These are phyloP conservation scores for Penicillium argentinense DNA, from an alignment of 495 filamentous ascomycete species.

Conservation along the genomic window DNA sequence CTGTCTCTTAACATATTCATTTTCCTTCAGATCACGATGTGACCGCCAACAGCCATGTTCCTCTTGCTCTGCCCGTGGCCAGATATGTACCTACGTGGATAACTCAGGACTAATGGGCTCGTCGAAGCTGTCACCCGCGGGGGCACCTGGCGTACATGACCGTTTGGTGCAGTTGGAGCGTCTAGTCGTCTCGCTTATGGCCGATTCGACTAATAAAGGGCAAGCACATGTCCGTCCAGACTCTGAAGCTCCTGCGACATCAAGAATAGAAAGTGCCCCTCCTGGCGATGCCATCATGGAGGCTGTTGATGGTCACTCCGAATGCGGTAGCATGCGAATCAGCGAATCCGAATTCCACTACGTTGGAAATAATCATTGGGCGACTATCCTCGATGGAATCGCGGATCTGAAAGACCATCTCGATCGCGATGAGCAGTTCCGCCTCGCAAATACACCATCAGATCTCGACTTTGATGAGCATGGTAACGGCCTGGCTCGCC, in stretches of 20 bases:
- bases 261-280: too few species aligned
- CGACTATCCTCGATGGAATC: constrained; percentile 29
- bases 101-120: constrained; percentile 3
- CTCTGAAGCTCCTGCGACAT: too few species aligned
- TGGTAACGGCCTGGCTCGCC: too few species aligned
- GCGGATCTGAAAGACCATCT: constrained; percentile 29
- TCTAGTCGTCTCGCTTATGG: constrained; percentile 24
- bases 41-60: too few species aligned
- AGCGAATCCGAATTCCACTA: constrained; percentile 22
- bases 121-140: constrained; percentile 4
- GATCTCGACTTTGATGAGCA: too few species aligned
- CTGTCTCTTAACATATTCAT: background rate
- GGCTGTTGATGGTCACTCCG: too few species aligned
- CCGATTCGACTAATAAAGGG: constrained; percentile 14
- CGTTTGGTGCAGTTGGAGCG: constrained; percentile 21
- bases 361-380: constrained; percentile 29
- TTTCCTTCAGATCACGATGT: constrained; percentile 18
- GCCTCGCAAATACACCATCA: constrained; percentile 12
- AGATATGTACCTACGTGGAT: constrained; percentile 20
- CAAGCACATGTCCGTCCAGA: background rate
- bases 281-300: too few species aligned
- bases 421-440: constrained; percentile 29
- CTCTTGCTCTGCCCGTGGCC: too few species aligned
- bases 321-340: constrained; percentile 31
- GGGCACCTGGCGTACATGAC: constrained; percentile 15